These are phyloP conservation scores for Trametes cinnabarina DNA, from an alignment of 768 basidiomycete species.

Conservation along the genomic window DNA sequence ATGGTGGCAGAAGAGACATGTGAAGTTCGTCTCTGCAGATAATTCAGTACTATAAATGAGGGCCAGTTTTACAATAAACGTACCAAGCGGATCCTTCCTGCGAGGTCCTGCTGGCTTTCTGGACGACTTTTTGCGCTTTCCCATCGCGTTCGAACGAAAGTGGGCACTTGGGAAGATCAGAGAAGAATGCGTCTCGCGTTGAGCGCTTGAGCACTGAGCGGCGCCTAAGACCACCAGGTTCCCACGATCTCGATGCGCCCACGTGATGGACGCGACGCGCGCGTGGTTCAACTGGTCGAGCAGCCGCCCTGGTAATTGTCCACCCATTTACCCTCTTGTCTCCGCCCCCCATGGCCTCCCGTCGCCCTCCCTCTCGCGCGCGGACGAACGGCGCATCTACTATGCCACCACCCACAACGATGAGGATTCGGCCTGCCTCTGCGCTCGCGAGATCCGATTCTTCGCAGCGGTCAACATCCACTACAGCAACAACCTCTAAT, in stretches of 20 bases:
- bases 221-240: neutral
- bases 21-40: constrained; percentile 71
- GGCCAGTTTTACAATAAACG: constrained; percentile 26
- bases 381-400: constrained; percentile 14
- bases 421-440: constrained; percentile 43
- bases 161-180: too few relatives aligned
- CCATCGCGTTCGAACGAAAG: constrained; percentile 48
- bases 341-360: constrained; percentile 53
- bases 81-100: constrained; percentile 73
- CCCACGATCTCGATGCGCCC: constrained; percentile 21
- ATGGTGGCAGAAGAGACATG: constrained; percentile 87
- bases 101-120: constrained; percentile 71
- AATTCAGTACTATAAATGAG: neutral
- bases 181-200: too few relatives aligned
- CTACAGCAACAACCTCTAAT: constrained; percentile 27
- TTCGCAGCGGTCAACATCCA: constrained; percentile 30
- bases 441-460: constrained; percentile 44
- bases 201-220: neutral
- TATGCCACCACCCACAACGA: constrained; percentile 39
- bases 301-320: constrained; percentile 6
- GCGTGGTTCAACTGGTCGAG: constrained; percentile 17
- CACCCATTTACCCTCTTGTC: neutral
- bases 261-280: constrained; percentile 23
- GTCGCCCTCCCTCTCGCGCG: constrained; percentile 52
- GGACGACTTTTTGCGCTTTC: constrained; percentile 88